phyloP scores from a whole-genome alignment of 1,284 basidiomycete species.

The Rhizoctonia solani region DNA sequence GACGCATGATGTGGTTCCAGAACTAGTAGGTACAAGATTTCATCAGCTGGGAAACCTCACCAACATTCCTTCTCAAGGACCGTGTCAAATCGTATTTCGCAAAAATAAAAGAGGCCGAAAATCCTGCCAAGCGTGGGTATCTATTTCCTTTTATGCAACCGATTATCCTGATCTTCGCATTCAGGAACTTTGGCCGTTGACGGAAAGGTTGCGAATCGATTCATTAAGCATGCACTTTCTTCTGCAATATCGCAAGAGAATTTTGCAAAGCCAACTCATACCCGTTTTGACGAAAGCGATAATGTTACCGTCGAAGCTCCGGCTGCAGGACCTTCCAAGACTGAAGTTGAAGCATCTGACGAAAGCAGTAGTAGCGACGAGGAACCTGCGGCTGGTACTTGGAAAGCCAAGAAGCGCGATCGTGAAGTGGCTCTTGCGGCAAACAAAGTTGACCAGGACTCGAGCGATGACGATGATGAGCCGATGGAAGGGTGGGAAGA shows the following conservation, averaged over 20 bases:
- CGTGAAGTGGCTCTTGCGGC: constrained; percentile 50
- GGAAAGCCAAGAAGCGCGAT: constrained; percentile 53
- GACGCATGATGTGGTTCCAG: constrained; percentile 68
- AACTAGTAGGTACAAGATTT: constrained; percentile 58
- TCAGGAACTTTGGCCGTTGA: constrained; percentile 61
- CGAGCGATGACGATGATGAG: constrained; percentile 43
- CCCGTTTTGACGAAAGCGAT: constrained; percentile 41
- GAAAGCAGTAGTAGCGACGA: constrained; percentile 60
- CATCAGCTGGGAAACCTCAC: background rate
- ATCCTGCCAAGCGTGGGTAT: constrained; percentile 60
- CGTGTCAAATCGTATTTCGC: constrained; percentile 76
- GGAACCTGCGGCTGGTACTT: constrained; percentile 51
- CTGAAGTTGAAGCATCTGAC: constrained; percentile 60
- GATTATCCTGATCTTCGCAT: background rate
- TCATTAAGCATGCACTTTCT: constrained; percentile 80
- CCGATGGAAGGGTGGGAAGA: constrained; percentile 45
- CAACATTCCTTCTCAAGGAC: constrained; percentile 53
- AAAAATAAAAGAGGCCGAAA: constrained; percentile 75
- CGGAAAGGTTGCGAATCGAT: constrained; percentile 74
- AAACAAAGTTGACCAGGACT: constrained; percentile 47
- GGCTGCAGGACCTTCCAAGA: constrained; percentile 41
- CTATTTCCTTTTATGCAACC: background rate
- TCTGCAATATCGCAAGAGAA: constrained; percentile 54
- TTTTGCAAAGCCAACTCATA: constrained; percentile 41
- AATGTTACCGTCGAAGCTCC: constrained; percentile 2